Percentiles rank a stretch among this genome's conserved stretches.
These are phyloP conservation scores for Cruciata laevipes DNA, from an alignment of 257 asterid genomes.

Conservation along the genomic window DNA sequence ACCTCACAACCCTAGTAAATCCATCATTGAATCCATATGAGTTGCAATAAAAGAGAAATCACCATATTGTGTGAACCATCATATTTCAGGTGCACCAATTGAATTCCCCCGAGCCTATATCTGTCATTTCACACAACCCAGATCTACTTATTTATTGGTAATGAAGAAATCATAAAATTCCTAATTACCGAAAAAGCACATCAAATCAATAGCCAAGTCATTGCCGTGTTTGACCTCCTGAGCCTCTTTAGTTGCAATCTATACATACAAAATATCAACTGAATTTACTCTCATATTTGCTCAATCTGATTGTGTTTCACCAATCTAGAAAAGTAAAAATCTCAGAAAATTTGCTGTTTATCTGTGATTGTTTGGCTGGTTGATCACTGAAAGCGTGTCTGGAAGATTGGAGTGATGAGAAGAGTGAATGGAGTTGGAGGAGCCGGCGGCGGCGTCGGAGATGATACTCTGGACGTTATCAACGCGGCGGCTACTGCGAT, in stretches of 20 bases:
- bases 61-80: slow-evolving; percentile 14
- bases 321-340: not conserved
- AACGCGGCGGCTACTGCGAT: slow-evolving; percentile 94
- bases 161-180: slow-evolving; percentile 12
- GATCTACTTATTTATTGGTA: not conserved
- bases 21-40: slow-evolving; percentile 5
- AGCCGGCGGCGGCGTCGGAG: slow-evolving; percentile 10
- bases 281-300: not conserved
- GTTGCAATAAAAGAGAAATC: slow-evolving; percentile 17
- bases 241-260: slow-evolving; percentile 15
- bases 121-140: slow-evolving; percentile 11
- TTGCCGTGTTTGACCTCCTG: slow-evolving; percentile 81
- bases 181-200: slow-evolving; percentile 18
- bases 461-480: slow-evolving; percentile 60
- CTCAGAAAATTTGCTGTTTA: not conserved
- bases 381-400: not conserved
- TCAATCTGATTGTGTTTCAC: not conserved
- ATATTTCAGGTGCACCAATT: slow-evolving; percentile 20
- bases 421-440: slow-evolving; percentile 11
- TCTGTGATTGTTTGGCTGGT: not conserved
- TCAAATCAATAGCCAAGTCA: slow-evolving; percentile 35
- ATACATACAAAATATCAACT: slow-evolving; percentile 15
- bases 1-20: not conserved
- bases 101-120: slow-evolving; percentile 4
- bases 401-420: slow-evolving; percentile 5